phyloP scores from a whole-genome alignment of 345 rosid genomes.

The Arabidopsis arenosa region DNA sequence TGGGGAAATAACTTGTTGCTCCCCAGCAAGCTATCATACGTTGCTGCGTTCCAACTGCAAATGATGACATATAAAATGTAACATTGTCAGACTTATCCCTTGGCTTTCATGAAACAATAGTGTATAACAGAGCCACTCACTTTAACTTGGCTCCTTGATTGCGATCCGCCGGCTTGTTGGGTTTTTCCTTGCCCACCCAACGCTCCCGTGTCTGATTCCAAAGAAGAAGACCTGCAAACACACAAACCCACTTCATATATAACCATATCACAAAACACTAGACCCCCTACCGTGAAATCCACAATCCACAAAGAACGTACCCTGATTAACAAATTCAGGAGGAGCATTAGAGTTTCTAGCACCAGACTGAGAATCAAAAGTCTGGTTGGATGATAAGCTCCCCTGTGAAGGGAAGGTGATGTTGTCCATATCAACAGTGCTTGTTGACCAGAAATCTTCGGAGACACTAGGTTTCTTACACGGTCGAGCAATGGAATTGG shows the following conservation, averaged over 20 bases:
- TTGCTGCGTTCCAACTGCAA: conserved; percentile 76
- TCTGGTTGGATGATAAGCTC: conserved; percentile 66
- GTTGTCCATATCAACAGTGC: conserved; percentile 71
- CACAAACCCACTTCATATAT: neutral
- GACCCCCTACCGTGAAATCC: neutral
- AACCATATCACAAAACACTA: conserved; percentile 10
- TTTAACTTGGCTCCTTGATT: conserved; percentile 65
- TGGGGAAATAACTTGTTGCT: conserved; percentile 83
- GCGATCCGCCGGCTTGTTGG: conserved; percentile 39
- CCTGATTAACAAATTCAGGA: conserved; percentile 75
- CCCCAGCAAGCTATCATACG: conserved; percentile 78
- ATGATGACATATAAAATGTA: conserved; percentile 5
- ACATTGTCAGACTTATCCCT: neutral
- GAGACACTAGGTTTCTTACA: conserved; percentile 53
- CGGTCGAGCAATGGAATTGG: conserved; percentile 37
- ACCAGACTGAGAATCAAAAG: conserved; percentile 49
- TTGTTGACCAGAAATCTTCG: conserved; percentile 73
- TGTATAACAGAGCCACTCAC: conserved; percentile 48
- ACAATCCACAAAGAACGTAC: conserved; percentile 45
- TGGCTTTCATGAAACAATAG: conserved; percentile 12
- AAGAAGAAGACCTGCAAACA: conserved; percentile 69
- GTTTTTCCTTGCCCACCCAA: conserved; percentile 69
- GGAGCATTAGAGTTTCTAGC: conserved; percentile 50
- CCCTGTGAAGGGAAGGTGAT: conserved; percentile 68
- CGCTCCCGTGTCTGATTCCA: conserved; percentile 86